Conservation (phyloP, 305 asterid species). For the Fraxinus angustifolia region DNA sequence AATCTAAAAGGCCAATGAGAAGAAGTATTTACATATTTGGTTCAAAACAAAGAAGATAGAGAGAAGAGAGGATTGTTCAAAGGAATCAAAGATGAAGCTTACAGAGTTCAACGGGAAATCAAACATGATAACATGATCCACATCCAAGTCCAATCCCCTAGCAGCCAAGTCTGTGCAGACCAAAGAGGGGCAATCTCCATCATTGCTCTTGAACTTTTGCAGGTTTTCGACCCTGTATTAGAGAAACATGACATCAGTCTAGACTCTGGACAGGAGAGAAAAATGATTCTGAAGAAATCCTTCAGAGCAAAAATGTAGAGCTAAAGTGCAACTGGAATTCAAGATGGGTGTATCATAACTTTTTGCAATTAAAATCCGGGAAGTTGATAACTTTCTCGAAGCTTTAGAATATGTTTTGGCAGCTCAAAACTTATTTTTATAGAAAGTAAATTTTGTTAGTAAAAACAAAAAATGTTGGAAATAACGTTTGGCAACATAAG, state of each 20-base stretch:
- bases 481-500: neutral
- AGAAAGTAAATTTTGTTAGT: neutral
- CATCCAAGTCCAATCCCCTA: conserved; percentile 96
- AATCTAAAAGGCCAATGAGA: conserved; percentile 43
- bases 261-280: conserved; percentile 9
- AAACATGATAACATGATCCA: conserved; percentile 97
- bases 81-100: conserved; percentile 31
- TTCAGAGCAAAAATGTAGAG: neutral
- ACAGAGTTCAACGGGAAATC: conserved; percentile 95
- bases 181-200: conserved; percentile 95
- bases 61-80: neutral
- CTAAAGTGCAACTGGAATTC: neutral
- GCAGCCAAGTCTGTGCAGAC: conserved; percentile 99
- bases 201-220: conserved; percentile 73
- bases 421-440: neutral
- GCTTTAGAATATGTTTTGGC: neutral
- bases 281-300: neutral
- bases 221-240: conserved; percentile 71
- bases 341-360: neutral
- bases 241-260: conserved; percentile 21
- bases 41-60: neutral
- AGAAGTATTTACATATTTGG: conserved; percentile 11
- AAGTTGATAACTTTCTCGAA: conserved; percentile 7
- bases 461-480: neutral
- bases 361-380: conserved; percentile 1